Evolutionary conservation across 805 yeast genomes (phyloP), one percentile per base, ranked within the genome.

Genomic region (Schizosaccharomyces osmophilus): DNA sequence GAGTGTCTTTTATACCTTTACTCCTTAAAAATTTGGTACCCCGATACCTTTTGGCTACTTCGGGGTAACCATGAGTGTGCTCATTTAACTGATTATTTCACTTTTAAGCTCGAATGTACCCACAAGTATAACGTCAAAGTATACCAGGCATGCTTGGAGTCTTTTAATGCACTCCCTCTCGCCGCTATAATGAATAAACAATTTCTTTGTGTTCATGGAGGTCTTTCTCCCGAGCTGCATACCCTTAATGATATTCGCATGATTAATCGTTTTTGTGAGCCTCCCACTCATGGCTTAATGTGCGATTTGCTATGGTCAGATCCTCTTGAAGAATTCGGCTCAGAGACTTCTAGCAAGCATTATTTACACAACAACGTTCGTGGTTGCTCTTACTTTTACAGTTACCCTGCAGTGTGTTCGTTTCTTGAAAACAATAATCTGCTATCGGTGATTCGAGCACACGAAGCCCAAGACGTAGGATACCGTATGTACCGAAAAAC

Each of bases 401-500:
- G 95, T 0, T 93, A 84, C 71, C 78, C 78, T 59, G 95, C 97
- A 0, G 79, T 84, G 2, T 84, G 93, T 67, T 79, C 79, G 57
- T 90, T 90, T 67, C 74, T 90, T 67, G 84, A 84, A 66, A 76
- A 81, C 61, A 90, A 87, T 51, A 84, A 86, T 26, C 73, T 90
- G 45, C 74, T 90, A 41, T 84, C 88, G n/a, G 80, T 90, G 43
- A 87, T 90, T 58, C 78, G 98, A 63, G 97, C 97, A 1, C 98
- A 90, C 71, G 97, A 90, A 73, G 97, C 97, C 0, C 98, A 90
- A 72, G 97, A 90, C 71, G 89, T 93, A 9, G 98, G 98, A 45
- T 90, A 89, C 72, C 76, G 96, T 69, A 93, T 93, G 87, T 90
- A 90, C 73, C 84, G 83, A 67, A 81, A 86, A 65, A 86, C 95